A percentile compares a stretch with the other conserved stretches of the same genome.
Conservation (phyloP, 805 yeast species). For the Huiozyma naganishii region DNA sequence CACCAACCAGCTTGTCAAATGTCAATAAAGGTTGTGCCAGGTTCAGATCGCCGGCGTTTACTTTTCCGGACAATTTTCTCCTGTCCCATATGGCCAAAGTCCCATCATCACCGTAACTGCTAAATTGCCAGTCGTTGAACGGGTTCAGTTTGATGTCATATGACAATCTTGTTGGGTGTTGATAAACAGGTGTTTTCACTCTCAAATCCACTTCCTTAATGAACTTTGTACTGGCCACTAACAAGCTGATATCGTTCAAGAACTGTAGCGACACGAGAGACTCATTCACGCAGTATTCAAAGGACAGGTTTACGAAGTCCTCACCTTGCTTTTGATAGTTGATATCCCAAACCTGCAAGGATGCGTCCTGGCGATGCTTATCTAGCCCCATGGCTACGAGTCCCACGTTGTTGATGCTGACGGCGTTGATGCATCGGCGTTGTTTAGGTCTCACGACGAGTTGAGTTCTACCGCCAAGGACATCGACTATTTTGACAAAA, state of each 20-base stretch:
- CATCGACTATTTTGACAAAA: conserved; percentile 49
- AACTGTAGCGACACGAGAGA: conserved; percentile 60
- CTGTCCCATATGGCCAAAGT: conserved; percentile 76
- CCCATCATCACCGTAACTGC: conserved; percentile 76
- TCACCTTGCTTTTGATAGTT: conserved; percentile 46
- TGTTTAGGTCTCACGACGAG: conserved; percentile 44
- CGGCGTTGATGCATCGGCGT: conserved; percentile 61
- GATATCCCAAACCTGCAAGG: conserved; percentile 73
- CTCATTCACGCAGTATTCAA: conserved; percentile 60
- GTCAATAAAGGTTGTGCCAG: conserved; percentile 47
- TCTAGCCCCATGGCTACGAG: conserved; percentile 72
- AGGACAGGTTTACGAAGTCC: conserved; percentile 42
- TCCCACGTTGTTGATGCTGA: conserved; percentile 57
- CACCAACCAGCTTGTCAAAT: conserved; percentile 48
- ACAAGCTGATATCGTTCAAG: conserved; percentile 46
- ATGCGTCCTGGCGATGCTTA: conserved; percentile 62
- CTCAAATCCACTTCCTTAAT: conserved; percentile 71
- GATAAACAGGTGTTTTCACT: conserved; percentile 52
- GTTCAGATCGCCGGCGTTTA: conserved; percentile 16
- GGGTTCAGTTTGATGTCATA: conserved; percentile 62
- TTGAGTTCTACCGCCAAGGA: conserved; percentile 24
- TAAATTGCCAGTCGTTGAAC: conserved; percentile 52
- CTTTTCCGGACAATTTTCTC: conserved; percentile 38
- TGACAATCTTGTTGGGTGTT: conserved; percentile 65
- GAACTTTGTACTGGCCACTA: conserved; percentile 69